Conservation (phyloP, 495 filamentous ascomycete genomes). For the Penicillium lividum region DNA sequence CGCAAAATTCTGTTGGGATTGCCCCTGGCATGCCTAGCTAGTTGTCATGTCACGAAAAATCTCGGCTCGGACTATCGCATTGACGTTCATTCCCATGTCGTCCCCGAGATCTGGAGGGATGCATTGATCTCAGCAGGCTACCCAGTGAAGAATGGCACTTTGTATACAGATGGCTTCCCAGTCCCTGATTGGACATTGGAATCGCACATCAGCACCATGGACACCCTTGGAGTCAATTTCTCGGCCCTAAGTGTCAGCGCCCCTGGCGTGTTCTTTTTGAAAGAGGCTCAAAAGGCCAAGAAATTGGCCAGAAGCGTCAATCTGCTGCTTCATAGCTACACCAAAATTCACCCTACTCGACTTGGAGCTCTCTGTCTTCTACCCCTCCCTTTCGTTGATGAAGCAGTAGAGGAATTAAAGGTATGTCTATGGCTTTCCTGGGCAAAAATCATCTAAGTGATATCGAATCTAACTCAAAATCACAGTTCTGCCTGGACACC, state of each 20-base stretch:
- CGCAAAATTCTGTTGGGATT: background rate
- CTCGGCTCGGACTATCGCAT: background rate
- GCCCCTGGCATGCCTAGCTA: background rate
- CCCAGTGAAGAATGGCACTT: constrained; percentile 36
- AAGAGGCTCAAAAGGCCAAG: constrained; percentile 24
- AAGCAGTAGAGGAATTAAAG: constrained; percentile 4
- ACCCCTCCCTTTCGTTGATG: constrained; percentile 46
- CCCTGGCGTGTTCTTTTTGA: constrained; percentile 45
- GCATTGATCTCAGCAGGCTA: constrained; percentile 32
- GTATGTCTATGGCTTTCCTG: background rate
- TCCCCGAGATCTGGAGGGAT: constrained; percentile 31
- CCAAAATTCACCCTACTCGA: constrained; percentile 32
- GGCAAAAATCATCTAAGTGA: too few relatives aligned
- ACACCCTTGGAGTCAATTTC: constrained; percentile 39
- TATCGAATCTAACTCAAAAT: background rate
- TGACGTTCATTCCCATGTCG: constrained; percentile 39
- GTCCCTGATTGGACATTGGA: constrained; percentile 40
- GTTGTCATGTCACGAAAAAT: background rate
- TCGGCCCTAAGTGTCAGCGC: constrained; percentile 50
- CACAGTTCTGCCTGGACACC: constrained; percentile 23
- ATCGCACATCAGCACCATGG: constrained; percentile 48
- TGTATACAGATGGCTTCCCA: constrained; percentile 18
- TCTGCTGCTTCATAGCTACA: constrained; percentile 34
- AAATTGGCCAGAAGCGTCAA: constrained; percentile 30
- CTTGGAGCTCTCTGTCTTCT: constrained; percentile 54